These are phyloP conservation scores for Russula griseocarnosa DNA, from an alignment of 768 basidiomycete genomes.

Conservation along the genomic window DNA sequence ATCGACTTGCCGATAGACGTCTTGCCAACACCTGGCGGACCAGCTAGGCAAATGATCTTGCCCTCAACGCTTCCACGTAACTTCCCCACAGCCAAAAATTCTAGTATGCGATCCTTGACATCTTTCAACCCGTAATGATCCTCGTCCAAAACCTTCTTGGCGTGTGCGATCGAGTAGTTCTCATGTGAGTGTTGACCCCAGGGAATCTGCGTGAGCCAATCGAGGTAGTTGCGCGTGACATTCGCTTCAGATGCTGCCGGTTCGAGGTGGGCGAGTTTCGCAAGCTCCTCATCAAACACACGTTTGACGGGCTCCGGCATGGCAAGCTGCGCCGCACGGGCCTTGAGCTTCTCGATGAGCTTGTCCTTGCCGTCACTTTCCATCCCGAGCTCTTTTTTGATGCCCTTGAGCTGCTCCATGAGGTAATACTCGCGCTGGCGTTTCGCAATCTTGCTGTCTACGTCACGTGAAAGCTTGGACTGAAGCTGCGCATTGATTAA, in stretches of 20 bases:
- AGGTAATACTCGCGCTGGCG: constrained; percentile 92
- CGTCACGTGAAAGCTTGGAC: constrained; percentile 86
- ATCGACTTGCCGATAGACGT: constrained; percentile 96
- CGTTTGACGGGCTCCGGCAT: constrained; percentile 90
- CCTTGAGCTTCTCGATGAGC: constrained; percentile 86
- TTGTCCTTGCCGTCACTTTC: constrained; percentile 95
- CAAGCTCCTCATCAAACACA: constrained; percentile 94
- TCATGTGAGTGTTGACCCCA: constrained; percentile 95
- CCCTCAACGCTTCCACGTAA: constrained; percentile 92
- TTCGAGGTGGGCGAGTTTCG: constrained; percentile 84
- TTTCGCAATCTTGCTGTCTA: constrained; percentile 92
- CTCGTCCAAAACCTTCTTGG: constrained; percentile 80
- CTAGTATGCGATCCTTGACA: constrained; percentile 89
- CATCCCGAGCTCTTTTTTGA: constrained; percentile 95
- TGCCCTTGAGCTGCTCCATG: constrained; percentile 95
- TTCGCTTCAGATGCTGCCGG: constrained; percentile 90
- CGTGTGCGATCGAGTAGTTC: constrained; percentile 84
- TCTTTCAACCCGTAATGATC: constrained; percentile 93
- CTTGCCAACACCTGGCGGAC: constrained; percentile 97
- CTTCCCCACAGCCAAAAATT: constrained; percentile 94
- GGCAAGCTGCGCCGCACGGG: constrained; percentile 71
- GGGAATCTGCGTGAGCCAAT: constrained; percentile 92
- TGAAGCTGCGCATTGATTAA: constrained; percentile 95
- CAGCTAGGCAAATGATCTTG: constrained; percentile 95
- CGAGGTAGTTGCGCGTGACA: constrained; percentile 90